phyloP scores from a whole-genome alignment of 257 asterid genomes.

The Solanum peruvianum region DNA sequence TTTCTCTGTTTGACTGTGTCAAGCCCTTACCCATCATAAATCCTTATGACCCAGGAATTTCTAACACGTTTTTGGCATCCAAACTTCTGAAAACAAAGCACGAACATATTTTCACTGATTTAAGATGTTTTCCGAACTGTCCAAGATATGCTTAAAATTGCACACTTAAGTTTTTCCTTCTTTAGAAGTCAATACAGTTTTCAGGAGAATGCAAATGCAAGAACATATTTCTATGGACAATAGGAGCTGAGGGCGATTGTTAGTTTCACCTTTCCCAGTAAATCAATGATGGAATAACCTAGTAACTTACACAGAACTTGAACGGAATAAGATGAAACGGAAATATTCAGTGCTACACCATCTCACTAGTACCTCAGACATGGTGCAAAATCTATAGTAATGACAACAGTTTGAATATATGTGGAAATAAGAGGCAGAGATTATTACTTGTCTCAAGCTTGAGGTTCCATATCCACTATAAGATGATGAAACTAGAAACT shows the following conservation, averaged over 20 bases:
- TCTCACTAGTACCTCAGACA: not conserved
- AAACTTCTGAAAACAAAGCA: not conserved
- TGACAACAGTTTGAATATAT: not conserved
- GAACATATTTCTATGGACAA: not conserved
- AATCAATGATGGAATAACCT: not conserved
- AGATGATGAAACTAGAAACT: constrained; percentile 84
- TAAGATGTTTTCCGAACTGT: not conserved
- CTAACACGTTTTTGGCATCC: not conserved
- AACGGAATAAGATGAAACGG: not conserved
- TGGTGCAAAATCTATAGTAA: not conserved
- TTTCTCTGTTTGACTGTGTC: not conserved
- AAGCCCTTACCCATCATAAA: not conserved
- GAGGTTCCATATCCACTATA: constrained; percentile 91
- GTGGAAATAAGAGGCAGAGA: not conserved
- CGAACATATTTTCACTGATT: not conserved
- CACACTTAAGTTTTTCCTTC: not conserved
- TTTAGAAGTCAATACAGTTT: not conserved
- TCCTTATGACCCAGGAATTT: not conserved
- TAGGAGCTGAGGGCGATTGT: not conserved
- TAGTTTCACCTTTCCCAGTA: not conserved
- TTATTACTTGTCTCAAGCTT: constrained; percentile 81
- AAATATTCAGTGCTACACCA: not conserved
- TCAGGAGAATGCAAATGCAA: not conserved
- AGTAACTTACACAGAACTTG: not conserved
- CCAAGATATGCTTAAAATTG: not conserved